These are phyloP conservation scores for Penicillium sp. DNA, from an alignment of 2,329 filamentous ascomycete genomes.

Conservation along the genomic window DNA sequence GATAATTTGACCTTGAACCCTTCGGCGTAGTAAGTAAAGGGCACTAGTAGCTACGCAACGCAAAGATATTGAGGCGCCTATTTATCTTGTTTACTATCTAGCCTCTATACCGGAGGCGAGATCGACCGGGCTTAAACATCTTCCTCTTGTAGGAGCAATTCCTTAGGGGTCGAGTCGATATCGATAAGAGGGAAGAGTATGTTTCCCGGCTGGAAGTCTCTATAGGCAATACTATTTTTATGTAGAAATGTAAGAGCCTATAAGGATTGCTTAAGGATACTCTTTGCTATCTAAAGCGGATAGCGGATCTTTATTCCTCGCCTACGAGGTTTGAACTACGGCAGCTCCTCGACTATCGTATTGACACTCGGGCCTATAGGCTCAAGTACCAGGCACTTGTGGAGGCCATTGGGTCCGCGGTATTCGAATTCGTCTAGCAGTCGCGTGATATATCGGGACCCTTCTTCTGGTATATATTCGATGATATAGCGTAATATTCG, in stretches of 20 bases:
- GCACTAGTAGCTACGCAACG: conserved; percentile 29
- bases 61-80: conserved; percentile 33
- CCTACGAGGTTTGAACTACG: conserved; percentile 21
- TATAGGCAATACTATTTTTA: conserved; percentile 26
- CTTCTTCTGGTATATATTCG: conserved; percentile 17
- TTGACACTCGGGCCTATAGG: conserved; percentile 32
- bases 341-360: conserved; percentile 26
- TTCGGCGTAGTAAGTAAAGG: conserved; percentile 22
- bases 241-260: conserved; percentile 27
- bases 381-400: conserved; percentile 35
- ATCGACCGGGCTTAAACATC: conserved; percentile 22
- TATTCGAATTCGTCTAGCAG: conserved; percentile 30
- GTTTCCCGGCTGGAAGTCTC: conserved; percentile 29
- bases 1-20: conserved; percentile 32
- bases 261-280: conserved; percentile 28
- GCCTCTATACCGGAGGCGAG: conserved; percentile 21
- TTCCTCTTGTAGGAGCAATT: conserved; percentile 26
- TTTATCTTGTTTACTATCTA: conserved; percentile 31
- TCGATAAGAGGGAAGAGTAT: conserved; percentile 26
- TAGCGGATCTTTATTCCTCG: conserved; percentile 23
- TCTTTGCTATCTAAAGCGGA: conserved; percentile 26
- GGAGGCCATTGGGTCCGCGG: conserved; percentile 34
- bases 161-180: conserved; percentile 16
- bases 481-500: conserved; percentile 19
- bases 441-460: conserved; percentile 16